Evolutionary conservation across 2,329 filamentous ascomycete genomes (phyloP).

Genomic region (Tolypocladium ovalisporum): DNA sequence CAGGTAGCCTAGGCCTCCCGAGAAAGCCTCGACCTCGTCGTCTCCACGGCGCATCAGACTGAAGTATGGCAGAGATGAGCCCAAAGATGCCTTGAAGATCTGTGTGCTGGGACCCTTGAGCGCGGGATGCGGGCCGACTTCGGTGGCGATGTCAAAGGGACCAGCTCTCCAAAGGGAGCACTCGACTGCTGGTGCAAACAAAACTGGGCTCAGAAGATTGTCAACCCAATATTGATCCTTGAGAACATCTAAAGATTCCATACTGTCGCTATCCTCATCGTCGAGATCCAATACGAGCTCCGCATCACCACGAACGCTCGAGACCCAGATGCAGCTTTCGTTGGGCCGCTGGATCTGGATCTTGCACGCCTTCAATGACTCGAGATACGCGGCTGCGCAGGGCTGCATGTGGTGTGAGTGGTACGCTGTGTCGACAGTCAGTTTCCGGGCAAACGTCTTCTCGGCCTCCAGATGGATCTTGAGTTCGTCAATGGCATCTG

Average conservation of each 20-base stretch:
- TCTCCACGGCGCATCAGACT: constrained; percentile 19
- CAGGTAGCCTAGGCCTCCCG: constrained; percentile 11
- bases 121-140: constrained; percentile 36
- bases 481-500: not conserved
- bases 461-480: not conserved
- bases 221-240: constrained; percentile 21
- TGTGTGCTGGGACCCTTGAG: constrained; percentile 36
- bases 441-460: not conserved
- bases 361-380: not conserved
- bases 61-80: not conserved
- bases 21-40: constrained; percentile 20
- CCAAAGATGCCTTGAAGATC: constrained; percentile 12
- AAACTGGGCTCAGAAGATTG: constrained; percentile 16
- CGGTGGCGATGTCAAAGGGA: constrained; percentile 21
- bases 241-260: not conserved
- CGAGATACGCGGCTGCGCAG: not conserved
- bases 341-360: not conserved
- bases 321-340: not conserved
- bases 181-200: constrained; percentile 15
- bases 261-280: not conserved
- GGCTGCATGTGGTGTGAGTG: not conserved
- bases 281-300: not conserved
- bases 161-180: constrained; percentile 13
- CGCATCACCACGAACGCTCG: not conserved
- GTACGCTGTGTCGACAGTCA: not conserved